Conservation (phyloP, 805 yeast genomes). For the Myxozyma geophila region DNA sequence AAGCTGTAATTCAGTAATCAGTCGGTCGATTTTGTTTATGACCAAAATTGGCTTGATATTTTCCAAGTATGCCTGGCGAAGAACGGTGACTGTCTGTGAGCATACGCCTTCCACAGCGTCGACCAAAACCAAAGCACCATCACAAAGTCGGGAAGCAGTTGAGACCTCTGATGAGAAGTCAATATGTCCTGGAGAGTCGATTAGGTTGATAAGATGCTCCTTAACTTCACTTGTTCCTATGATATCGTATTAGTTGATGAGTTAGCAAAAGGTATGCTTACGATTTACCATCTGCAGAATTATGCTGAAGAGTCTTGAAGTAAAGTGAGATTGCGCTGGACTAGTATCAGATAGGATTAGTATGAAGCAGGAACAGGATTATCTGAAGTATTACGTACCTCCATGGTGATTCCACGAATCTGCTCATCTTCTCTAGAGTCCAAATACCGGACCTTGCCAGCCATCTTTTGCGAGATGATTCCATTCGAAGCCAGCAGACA, state of each 20-base stretch:
- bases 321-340: slow-evolving; percentile 93
- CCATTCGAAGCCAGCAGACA: slow-evolving; percentile 93
- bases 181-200: slow-evolving; percentile 99
- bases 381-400: slow-evolving; percentile 42
- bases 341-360: slow-evolving; percentile 2
- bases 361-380: neutral
- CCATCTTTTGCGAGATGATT: slow-evolving; percentile 90
- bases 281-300: slow-evolving; percentile 21
- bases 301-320: slow-evolving; percentile 59
- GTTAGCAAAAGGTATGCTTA: too few species aligned
- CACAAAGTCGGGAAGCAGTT: slow-evolving; percentile 93
- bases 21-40: slow-evolving; percentile 86
- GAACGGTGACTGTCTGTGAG: slow-evolving; percentile 92
- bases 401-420: slow-evolving; percentile 96
- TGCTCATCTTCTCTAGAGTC: slow-evolving; percentile 97
- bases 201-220: slow-evolving; percentile 85
- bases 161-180: slow-evolving; percentile 97
- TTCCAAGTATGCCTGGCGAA: slow-evolving; percentile 95
- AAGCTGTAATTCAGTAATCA: slow-evolving; percentile 78
- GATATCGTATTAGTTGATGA: slow-evolving; percentile 14
- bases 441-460: slow-evolving; percentile 90
- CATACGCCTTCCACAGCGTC: slow-evolving; percentile 99
- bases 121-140: slow-evolving; percentile 92
- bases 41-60: slow-evolving; percentile 85
- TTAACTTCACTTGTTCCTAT: slow-evolving; percentile 48